Base-by-base conservation (phyloP, 768 basidiomycete genomes). In the Leccinum obscurum region DNA sequence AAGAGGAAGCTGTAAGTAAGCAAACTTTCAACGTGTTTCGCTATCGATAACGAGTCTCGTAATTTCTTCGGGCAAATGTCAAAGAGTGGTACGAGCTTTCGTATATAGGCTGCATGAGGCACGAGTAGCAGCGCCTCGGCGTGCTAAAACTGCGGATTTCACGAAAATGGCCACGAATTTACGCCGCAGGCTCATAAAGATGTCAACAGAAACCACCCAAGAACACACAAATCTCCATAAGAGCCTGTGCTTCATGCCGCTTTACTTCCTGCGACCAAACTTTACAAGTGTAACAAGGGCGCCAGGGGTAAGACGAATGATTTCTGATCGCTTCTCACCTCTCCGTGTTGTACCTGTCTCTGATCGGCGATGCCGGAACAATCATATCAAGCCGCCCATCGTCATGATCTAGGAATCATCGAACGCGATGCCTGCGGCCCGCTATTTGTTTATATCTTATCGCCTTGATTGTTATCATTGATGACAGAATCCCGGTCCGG, bases 261-360 rank as follows among this genome's bases (percentile, higher is more conserved):
- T 7, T 60, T 54, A 44, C 6, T 46, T 55, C 6, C 59, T 59
- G 0, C 53, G 60, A 39, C 6, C 7, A 13, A 58, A 58, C 6
- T 65, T 39, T 6, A 54, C 62, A 0, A 58, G 64, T 30, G 55
- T 39, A 9, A 54, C 54, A 2, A 37, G 1, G 17, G 20, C 56
- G 28, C 59, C 58, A 2, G 56, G 17, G 8, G 62, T 26, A 32
- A 59, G 62, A 11, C 64, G 60, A 26, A 26, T 58, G 11, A 57
- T 62, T 30, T 3, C 14, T 49, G 26, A 2, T 30, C 6, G 28
- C 22, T 9, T 51, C 50, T 9, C 15, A 11, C 50, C 17, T 51
- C 24, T 28, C 48, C 13, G 17, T 3, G 9, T 30, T 15, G 48
- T 49, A 24, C 28, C 28, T 14, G 13, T 53, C 2, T 13, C 30